Evolutionary conservation across 257 asterid genomes (phyloP).

Genomic region (Verbascum thapsus): DNA sequence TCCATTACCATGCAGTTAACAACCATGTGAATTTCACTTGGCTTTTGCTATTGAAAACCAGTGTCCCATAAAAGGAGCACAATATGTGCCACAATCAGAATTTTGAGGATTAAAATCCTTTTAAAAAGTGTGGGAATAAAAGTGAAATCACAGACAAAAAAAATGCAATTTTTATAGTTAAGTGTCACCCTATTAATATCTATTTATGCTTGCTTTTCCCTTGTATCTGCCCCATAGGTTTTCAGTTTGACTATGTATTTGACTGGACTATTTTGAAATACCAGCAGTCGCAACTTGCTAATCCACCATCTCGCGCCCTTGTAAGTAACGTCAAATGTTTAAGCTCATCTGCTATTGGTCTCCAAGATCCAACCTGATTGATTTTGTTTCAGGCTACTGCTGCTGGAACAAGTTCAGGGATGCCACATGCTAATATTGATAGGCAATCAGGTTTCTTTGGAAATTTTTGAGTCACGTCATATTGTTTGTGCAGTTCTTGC

Average conservation of each 20-base stretch:
- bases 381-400: constrained; percentile 61
- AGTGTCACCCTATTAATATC: constrained; percentile 5
- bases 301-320: constrained; percentile 85
- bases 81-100: too few relatives aligned
- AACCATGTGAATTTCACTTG: too few relatives aligned
- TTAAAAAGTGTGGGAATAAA: too few relatives aligned
- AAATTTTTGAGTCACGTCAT: constrained; percentile 19
- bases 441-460: constrained; percentile 62
- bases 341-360: constrained; percentile 22
- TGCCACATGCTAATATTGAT: constrained; percentile 69
- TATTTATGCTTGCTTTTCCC: constrained; percentile 19
- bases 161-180: neutral
- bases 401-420: constrained; percentile 77
- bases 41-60: too few relatives aligned
- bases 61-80: too few relatives aligned
- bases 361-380: constrained; percentile 28
- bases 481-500: constrained; percentile 8
- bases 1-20: too few relatives aligned
- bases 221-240: constrained; percentile 36
- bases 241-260: constrained; percentile 54
- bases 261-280: constrained; percentile 64
- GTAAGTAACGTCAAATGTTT: constrained; percentile 48
- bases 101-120: too few relatives aligned
- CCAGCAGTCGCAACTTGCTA: constrained; percentile 86
- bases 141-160: too few relatives aligned